Percentiles rank a stretch among this genome's conserved stretches.
Conservation (phyloP, 2,329 filamentous ascomycete species). For the Penicillium sp. region DNA sequence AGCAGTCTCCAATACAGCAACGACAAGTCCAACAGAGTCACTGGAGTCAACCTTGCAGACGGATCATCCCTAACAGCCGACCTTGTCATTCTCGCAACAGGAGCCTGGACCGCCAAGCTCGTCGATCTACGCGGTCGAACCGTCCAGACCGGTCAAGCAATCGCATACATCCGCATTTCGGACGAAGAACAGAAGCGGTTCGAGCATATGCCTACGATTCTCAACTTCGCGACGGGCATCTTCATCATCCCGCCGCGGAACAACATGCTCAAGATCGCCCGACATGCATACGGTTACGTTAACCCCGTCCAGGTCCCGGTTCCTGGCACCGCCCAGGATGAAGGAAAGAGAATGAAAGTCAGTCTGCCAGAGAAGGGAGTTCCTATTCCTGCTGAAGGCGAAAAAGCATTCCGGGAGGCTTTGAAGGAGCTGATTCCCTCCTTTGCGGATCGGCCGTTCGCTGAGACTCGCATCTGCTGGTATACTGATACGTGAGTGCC, state of each 20-base stretch:
- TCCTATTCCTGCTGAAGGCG: conserved; percentile 47
- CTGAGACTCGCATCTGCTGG: conserved; percentile 60
- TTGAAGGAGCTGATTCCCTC: conserved; percentile 55
- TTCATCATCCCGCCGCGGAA: conserved; percentile 49
- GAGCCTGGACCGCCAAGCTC: conserved; percentile 74
- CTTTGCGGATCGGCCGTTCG: conserved; percentile 53
- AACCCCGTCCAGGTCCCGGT: conserved; percentile 34
- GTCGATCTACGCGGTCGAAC: conserved; percentile 68
- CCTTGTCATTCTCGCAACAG: conserved; percentile 70
- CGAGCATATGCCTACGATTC: conserved; percentile 55
- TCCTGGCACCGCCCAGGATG: conserved; percentile 16
- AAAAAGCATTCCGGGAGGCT: conserved; percentile 52
- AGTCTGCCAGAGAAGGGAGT: conserved; percentile 34
- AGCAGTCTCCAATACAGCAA: too few species aligned
- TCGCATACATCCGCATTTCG: conserved; percentile 69
- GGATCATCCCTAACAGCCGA: conserved; percentile 52
- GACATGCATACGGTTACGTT: conserved; percentile 60
- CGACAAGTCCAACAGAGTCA: too few species aligned
- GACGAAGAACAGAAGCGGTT: conserved; percentile 60
- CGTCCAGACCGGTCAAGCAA: conserved; percentile 69
- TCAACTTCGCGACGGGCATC: conserved; percentile 44
- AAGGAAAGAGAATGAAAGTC: too few species aligned
- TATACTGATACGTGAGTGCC: conserved; percentile 61
- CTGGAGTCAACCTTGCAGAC: conserved; percentile 47
- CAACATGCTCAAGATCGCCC: conserved; percentile 58